phyloP scores from a whole-genome alignment of 257 asterid species.

The Nicotiana benthamiana region DNA sequence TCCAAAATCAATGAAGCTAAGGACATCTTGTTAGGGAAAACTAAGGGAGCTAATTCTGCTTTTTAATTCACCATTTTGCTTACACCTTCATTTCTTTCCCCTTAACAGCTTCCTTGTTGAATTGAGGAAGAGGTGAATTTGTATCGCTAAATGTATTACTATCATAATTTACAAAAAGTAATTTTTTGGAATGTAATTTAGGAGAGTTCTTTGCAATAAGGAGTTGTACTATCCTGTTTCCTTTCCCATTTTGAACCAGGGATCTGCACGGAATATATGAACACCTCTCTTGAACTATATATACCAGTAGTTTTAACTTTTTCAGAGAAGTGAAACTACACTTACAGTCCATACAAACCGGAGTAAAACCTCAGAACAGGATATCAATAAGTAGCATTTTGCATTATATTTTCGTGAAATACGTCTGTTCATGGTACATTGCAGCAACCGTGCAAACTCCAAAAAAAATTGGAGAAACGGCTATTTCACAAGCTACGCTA shows the following conservation, averaged over 20 bases:
- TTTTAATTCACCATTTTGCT: constrained; percentile 24
- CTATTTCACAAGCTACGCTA: constrained; percentile 7
- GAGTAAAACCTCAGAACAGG: background rate
- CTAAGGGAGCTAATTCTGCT: constrained; percentile 30
- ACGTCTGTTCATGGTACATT: background rate
- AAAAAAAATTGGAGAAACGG: constrained; percentile 4
- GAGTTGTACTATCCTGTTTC: background rate
- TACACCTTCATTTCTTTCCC: background rate
- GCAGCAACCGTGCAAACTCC: background rate
- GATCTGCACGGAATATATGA: background rate
- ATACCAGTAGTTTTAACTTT: background rate
- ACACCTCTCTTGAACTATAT: background rate
- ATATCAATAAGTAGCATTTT: background rate
- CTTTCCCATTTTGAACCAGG: background rate
- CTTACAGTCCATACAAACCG: background rate
- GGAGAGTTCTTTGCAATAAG: background rate
- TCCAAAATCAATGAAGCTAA: constrained; percentile 84
- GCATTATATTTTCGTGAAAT: background rate
- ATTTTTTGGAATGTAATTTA: background rate
- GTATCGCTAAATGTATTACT: background rate
- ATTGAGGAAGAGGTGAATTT: background rate
- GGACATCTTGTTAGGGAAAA: constrained; percentile 45
- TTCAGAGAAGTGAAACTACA: no score
- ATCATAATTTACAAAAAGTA: background rate
- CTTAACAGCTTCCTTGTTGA: background rate